Conservation (phyloP, 83 land plant genomes). For the Picea abies region DNA sequence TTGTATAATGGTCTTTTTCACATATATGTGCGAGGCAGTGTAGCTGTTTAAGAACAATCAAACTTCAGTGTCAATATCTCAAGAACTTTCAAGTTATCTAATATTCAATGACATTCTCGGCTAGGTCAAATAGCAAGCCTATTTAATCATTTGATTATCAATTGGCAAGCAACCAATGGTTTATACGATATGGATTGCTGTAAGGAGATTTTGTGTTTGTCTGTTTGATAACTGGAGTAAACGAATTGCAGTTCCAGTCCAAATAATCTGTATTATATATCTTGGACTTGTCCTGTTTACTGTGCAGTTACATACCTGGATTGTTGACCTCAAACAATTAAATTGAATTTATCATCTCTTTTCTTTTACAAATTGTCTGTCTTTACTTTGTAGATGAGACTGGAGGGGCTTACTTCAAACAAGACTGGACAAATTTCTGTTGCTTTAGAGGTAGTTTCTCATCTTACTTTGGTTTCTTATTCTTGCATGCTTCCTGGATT, state of each 20-base stretch:
- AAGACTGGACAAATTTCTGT: no score
- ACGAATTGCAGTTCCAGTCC: not conserved
- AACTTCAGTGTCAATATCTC: not conserved
- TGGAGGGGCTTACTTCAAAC: no score
- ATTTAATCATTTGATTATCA: not conserved
- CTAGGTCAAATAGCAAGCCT: not conserved
- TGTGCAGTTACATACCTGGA: not conserved
- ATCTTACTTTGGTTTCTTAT: not conserved
- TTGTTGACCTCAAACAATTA: slow-evolving; percentile 1
- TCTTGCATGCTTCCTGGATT: slow-evolving; percentile 6
- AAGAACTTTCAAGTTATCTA: not conserved
- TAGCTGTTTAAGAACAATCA: not conserved
- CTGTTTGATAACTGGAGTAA: not conserved
- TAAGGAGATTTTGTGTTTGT: not conserved
- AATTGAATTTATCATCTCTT: not conserved
- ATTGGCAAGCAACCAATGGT: not conserved
- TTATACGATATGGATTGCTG: not conserved
- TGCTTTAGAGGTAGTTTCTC: not conserved
- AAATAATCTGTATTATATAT: not conserved
- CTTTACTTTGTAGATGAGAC: slow-evolving; percentile 13
- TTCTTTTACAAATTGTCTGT: not conserved
- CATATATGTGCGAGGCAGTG: not conserved
- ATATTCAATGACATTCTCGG: not conserved
- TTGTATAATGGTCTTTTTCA: not conserved
- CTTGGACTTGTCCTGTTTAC: not conserved